A percentile compares a stretch with the other conserved stretches of the same genome.
Evolutionary conservation across 208 protist genomes (phyloP).

Genomic region (Willaertia magna): DNA sequence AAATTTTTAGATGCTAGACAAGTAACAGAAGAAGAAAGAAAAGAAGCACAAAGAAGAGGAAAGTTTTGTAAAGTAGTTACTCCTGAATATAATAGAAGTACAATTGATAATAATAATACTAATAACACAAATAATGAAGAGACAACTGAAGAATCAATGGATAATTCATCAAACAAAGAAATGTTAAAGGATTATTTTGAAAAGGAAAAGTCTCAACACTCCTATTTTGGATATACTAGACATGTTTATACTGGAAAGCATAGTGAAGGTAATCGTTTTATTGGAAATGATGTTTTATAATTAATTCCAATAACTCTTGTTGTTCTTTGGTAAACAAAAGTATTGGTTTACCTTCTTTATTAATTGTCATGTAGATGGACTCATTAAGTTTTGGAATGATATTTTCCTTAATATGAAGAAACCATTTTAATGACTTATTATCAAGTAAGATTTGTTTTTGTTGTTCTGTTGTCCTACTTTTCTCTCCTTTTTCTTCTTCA

Average conservation of each 20-base stretch:
- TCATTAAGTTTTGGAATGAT: background rate
- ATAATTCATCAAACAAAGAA: background rate
- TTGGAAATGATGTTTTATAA: constrained; percentile 32
- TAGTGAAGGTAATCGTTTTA: constrained; percentile 39
- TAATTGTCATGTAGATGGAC: too few species aligned
- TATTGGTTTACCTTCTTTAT: too few species aligned
- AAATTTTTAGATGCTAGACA: constrained; percentile 21
- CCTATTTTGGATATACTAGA: constrained; percentile 4
- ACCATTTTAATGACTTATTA: background rate
- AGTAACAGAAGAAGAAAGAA: constrained; percentile 19
- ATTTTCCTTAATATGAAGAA: background rate
- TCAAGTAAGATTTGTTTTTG: background rate
- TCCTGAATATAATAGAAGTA: background rate
- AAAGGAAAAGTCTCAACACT: background rate
- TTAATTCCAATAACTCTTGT: background rate
- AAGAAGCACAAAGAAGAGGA: constrained; percentile 24
- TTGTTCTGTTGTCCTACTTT: background rate
- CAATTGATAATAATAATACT: background rate
- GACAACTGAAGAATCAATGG: background rate
- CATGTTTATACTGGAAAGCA: constrained; percentile 33
- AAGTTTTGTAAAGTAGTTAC: constrained; percentile 15
- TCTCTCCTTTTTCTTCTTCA: background rate
- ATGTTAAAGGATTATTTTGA: background rate
- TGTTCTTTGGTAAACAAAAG: background rate
- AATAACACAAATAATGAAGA: background rate